phyloP scores from a whole-genome alignment of 2,329 filamentous ascomycete species.

The Metarhizium album region DNA sequence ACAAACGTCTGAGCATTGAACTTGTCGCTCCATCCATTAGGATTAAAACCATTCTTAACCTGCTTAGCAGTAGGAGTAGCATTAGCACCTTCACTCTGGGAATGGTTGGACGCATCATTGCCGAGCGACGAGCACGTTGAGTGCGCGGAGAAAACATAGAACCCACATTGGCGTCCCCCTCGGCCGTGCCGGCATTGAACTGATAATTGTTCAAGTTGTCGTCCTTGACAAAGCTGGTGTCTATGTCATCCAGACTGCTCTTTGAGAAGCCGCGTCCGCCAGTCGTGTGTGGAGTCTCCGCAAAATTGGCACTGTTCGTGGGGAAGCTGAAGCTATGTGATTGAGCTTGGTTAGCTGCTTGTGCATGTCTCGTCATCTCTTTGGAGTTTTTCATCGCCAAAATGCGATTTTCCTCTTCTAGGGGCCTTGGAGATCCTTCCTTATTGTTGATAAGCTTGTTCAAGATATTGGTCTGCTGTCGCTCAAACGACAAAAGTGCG shows the following conservation, averaged over 20 bases:
- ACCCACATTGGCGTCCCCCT: constrained; percentile 16
- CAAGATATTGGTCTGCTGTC: constrained; percentile 27
- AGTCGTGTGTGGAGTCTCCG: constrained; percentile 11
- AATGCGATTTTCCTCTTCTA: constrained; percentile 7
- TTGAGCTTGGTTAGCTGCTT: constrained; percentile 19
- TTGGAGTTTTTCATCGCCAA: not conserved
- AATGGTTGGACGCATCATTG: constrained; percentile 19
- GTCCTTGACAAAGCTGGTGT: constrained; percentile 46
- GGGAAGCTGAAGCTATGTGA: constrained; percentile 41
- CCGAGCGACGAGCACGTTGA: constrained; percentile 29
- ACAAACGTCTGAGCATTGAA: constrained; percentile 45
- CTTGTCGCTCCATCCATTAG: constrained; percentile 42
- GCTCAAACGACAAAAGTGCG: constrained; percentile 28
- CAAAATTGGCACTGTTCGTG: constrained; percentile 31
- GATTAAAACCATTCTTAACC: constrained; percentile 31
- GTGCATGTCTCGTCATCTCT: constrained; percentile 10
- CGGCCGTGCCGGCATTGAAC: constrained; percentile 39
- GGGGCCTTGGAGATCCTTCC: constrained; percentile 7
- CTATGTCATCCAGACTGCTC: constrained; percentile 48
- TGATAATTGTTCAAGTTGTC: constrained; percentile 35
- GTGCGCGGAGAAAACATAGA: constrained; percentile 27
- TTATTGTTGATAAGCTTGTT: constrained; percentile 25
- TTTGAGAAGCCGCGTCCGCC: constrained; percentile 30
- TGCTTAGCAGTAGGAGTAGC: constrained; percentile 12
- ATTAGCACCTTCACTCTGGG: constrained; percentile 12